phyloP scores from a whole-genome alignment of 2,329 filamentous ascomycete genomes.

The Pseudocercospora crystallina region DNA sequence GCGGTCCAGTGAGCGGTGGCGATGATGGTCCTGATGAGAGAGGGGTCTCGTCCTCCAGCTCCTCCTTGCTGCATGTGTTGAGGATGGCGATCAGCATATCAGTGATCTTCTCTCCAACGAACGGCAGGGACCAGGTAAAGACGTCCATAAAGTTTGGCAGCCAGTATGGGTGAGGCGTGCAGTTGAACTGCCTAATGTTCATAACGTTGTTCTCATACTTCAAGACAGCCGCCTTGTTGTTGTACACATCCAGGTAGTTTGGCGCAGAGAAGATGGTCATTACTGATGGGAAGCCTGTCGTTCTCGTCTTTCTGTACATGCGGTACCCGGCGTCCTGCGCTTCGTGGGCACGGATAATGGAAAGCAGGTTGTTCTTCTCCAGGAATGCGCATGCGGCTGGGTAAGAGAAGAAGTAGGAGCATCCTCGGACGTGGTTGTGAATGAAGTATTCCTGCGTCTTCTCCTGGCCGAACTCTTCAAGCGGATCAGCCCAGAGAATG shows the following conservation, averaged over 20 bases:
- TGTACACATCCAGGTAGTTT: slow-evolving; percentile 98
- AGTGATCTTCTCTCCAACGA: slow-evolving; percentile 97
- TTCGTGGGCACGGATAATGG: slow-evolving; percentile 95
- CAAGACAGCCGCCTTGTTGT: slow-evolving; percentile 98
- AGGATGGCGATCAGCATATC: slow-evolving; percentile 99
- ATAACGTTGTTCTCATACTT: slow-evolving; percentile 99
- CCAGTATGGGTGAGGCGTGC: slow-evolving; percentile 98
- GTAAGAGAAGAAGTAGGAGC: slow-evolving; percentile 99
- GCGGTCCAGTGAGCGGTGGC: slow-evolving; percentile 60
- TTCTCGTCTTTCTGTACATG: slow-evolving; percentile 98
- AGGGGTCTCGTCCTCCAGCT: slow-evolving; percentile 85
- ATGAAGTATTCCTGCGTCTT: slow-evolving; percentile 97
- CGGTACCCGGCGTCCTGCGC: slow-evolving; percentile 97
- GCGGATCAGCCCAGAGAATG: slow-evolving; percentile 95
- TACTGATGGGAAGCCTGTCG: slow-evolving; percentile 96
- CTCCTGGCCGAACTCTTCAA: slow-evolving; percentile 98
- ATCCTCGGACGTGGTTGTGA: slow-evolving; percentile 97
- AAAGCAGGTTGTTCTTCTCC: slow-evolving; percentile 97
- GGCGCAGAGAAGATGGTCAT: slow-evolving; percentile 99
- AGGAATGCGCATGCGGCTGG: slow-evolving; percentile 95
- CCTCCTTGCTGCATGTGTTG: slow-evolving; percentile 97
- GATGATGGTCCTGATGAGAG: slow-evolving; percentile 71
- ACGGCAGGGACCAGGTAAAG: slow-evolving; percentile 99
- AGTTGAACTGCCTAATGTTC: slow-evolving; percentile 99
- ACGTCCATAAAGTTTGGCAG: slow-evolving; percentile 99